Base-by-base conservation (phyloP, 2,329 filamentous ascomycete species). In the Pseudocercospora macadamiae region DNA sequence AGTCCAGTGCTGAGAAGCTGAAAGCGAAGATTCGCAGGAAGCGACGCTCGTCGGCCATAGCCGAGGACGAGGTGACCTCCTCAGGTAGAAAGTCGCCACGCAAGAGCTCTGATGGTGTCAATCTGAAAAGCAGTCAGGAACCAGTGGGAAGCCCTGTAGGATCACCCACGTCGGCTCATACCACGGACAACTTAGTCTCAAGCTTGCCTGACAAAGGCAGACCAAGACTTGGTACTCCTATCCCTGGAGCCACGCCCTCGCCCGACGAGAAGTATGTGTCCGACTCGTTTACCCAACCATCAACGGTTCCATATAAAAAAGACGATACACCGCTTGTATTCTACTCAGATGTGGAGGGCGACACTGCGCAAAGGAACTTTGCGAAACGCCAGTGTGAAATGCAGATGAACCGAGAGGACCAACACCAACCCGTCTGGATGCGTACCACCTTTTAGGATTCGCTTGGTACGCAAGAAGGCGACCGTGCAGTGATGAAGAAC, bases 401-500 rank as follows among this genome's bases (percentile, higher is more conserved):
- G 25, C 25, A 49, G 16, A 18, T 3, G 28, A 14, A 49, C 1
- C 25, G 7, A 16, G 47, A 49, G 28, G 16, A 32, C 7, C 1
- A 8, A 49, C 14, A 21, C 14, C 47, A 49, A 16, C 26, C 47
- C 3, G 32, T 26, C 16, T 49, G 47, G 47, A 49, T 49, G 47
- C 47, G 47, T 32, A 30, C 26, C 47, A 49, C 47, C 16, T 49
- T n/a, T n/a, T 49, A 49, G 47, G 47, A 49, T 28, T 16, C 9
- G 8, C 10, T 9, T 34, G 47, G 47, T 32, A 18, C 47, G 9
- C 32, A 18, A 23, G 25, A 49, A 30, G 47, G 47, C n/a, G 9
- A 8, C 6, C 19, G 23, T 16, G 47, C 47, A 8, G 18, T 34
- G 14, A 18, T 12, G 16, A 49, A 49, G 32, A 14, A 49, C 19